Percentiles rank a stretch among this genome's conserved stretches.
phyloP scores from a whole-genome alignment of 345 rosid genomes.

The Rhodamnia argentea region DNA sequence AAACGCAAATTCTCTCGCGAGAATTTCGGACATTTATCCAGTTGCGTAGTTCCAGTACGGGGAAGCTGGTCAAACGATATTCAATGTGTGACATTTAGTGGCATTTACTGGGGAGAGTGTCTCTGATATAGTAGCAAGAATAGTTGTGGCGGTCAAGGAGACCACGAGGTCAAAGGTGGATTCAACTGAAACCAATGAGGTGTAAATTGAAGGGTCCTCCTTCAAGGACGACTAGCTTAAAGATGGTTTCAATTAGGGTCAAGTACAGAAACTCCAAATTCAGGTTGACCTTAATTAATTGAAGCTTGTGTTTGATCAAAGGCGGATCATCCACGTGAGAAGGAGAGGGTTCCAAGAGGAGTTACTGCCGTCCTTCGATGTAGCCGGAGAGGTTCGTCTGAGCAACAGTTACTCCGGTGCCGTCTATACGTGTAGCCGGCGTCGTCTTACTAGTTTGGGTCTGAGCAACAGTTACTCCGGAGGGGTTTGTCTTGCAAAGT shows the following conservation, averaged over 20 bases:
- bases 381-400: not conserved
- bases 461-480: too few species aligned
- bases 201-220: not conserved
- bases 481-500: not conserved
- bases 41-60: not conserved
- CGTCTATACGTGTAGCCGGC: not conserved
- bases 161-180: not conserved
- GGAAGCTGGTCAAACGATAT: not conserved
- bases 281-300: too few species aligned
- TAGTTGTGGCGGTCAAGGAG: not conserved
- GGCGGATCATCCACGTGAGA: too few species aligned
- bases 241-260: too few species aligned
- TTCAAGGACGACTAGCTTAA: not conserved
- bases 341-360: too few species aligned
- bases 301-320: too few species aligned
- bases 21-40: not conserved
- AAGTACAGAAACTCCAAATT: too few species aligned
- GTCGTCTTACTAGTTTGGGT: not conserved
- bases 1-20: not conserved
- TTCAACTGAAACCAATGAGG: not conserved
- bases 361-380: too few species aligned
- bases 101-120: not conserved
- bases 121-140: not conserved
- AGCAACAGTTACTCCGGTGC: not conserved
- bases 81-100: not conserved